These are phyloP conservation scores for Juncus effusus DNA, from an alignment of 176 grass and related monocot species.

Conservation along the genomic window DNA sequence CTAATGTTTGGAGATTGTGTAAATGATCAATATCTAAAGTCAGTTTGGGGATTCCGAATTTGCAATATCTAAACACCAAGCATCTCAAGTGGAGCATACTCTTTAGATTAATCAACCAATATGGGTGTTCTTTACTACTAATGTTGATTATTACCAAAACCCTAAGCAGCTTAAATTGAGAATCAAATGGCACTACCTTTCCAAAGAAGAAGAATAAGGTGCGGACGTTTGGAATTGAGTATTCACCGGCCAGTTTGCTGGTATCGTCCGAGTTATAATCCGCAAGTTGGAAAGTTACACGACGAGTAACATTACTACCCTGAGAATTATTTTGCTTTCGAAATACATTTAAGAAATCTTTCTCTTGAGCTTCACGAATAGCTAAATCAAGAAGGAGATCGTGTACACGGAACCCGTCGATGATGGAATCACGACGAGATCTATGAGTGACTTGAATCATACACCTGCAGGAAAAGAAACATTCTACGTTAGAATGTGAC, in stretches of 20 bases:
- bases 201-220: conserved; percentile 4
- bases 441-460: neutral
- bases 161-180: neutral
- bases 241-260: too few species aligned
- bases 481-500: too few species aligned
- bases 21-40: neutral
- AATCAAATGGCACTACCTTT: neutral
- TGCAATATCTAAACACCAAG: neutral
- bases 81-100: neutral
- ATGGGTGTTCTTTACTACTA: neutral
- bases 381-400: conserved; percentile 2
- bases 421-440: neutral
- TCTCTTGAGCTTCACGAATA: neutral
- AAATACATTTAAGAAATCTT: neutral
- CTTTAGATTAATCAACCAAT: neutral
- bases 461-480: neutral
- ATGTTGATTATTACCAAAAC: neutral
- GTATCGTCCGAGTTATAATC: neutral
- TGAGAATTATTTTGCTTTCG: neutral
- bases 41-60: neutral
- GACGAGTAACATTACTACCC: neutral
- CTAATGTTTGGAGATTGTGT: neutral
- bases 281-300: neutral
- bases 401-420: neutral
- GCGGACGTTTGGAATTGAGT: neutral